These are phyloP conservation scores for Mortierella sp. DNA, from an alignment of 371 early-diverging fungal genomes.

Conservation along the genomic window DNA sequence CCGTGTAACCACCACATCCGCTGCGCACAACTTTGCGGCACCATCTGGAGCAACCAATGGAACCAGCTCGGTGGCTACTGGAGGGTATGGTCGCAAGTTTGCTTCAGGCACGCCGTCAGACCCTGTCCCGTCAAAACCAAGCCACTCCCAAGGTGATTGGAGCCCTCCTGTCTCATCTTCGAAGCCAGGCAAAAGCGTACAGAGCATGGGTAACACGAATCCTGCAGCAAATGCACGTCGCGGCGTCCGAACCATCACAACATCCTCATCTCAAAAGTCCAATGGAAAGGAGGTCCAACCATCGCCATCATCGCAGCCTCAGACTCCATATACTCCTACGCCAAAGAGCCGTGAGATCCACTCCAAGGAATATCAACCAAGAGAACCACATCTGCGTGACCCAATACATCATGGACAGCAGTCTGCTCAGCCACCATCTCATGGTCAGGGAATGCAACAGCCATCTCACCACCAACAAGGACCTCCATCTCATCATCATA, in stretches of 20 bases:
- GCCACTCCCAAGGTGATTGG: slow-evolving; percentile 34
- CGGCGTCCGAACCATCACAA: slow-evolving; percentile 9
- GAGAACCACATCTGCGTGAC: slow-evolving; percentile 44
- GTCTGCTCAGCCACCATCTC: slow-evolving; percentile 19
- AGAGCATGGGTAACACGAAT: slow-evolving; percentile 4
- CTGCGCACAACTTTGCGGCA: slow-evolving; percentile 42
- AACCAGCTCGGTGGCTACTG: slow-evolving; percentile 5
- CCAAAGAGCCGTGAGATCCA: slow-evolving; percentile 48
- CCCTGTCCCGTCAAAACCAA: slow-evolving; percentile 6
- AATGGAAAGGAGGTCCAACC: slow-evolving; percentile 33
- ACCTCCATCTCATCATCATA: slow-evolving; percentile 27
- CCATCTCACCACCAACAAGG: slow-evolving; percentile 29
- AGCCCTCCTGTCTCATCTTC: slow-evolving; percentile 3
- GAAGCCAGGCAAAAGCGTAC: slow-evolving; percentile 24
- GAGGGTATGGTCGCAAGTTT: slow-evolving; percentile 21
- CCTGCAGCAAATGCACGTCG: slow-evolving; percentile 22
- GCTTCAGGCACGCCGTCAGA: slow-evolving; percentile 20
- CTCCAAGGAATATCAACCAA: slow-evolving; percentile 48
- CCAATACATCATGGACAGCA: slow-evolving; percentile 24
- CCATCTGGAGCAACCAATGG: slow-evolving; percentile 18
- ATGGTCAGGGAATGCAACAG: slow-evolving; percentile 28
- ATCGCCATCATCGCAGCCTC: slow-evolving; percentile 9
- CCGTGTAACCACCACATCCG: slow-evolving; percentile 35
- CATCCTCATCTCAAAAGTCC: slow-evolving; percentile 19
- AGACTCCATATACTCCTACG: slow-evolving; percentile 11